These are phyloP conservation scores for Pinguiococcus pyrenoidosus DNA, from an alignment of 108 stramenopile species.

Conservation along the genomic window DNA sequence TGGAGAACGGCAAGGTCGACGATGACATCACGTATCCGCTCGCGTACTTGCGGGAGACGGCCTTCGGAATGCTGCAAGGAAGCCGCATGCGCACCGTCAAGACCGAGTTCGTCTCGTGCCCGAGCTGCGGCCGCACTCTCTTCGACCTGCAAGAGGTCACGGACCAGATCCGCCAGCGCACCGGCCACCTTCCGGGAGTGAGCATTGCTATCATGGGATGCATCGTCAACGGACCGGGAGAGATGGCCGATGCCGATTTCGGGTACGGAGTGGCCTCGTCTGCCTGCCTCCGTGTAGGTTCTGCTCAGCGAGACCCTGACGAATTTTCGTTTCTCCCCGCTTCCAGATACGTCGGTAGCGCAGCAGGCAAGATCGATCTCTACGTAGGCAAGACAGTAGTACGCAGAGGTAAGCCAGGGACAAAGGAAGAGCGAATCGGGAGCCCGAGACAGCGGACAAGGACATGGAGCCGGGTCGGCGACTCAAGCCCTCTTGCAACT, in stretches of 20 bases:
- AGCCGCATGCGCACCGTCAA: constrained; percentile 88
- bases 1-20: constrained; percentile 46
- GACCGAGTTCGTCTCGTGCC: constrained; percentile 95
- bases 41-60: constrained; percentile 64
- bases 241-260: constrained; percentile 97
- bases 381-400: constrained; percentile 92
- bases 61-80: constrained; percentile 78
- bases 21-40: no score
- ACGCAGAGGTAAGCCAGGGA: no score
- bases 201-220: constrained; percentile 96
- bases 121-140: constrained; percentile 88
- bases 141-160: constrained; percentile 94
- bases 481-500: no score
- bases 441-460: constrained; percentile 80
- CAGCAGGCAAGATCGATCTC: constrained; percentile 87
- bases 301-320: background rate
- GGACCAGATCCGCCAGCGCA: constrained; percentile 66
- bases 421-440: no score
- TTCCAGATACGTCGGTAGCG: constrained; percentile 60
- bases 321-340: background rate
- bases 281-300: background rate
- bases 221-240: constrained; percentile 93
- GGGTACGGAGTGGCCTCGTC: constrained; percentile 43
- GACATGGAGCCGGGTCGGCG: no score
- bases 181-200: constrained; percentile 88